phyloP scores from a whole-genome alignment of 306 rosid genomes.

The Quercus suber region DNA sequence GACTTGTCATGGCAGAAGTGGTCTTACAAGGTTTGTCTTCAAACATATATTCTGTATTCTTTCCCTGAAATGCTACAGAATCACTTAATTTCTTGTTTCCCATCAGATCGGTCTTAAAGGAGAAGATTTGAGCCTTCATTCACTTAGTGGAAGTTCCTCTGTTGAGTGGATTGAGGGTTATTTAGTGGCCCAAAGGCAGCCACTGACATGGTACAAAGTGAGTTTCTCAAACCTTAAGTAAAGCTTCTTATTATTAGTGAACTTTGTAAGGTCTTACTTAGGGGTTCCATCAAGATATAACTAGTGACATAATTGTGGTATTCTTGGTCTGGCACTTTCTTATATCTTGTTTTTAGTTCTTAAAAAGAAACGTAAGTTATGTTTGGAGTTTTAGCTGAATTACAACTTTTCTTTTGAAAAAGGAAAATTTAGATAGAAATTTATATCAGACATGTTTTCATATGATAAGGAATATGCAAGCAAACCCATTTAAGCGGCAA shows the following conservation, averaged over 20 bases:
- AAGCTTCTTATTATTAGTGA: neutral
- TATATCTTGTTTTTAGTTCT: neutral
- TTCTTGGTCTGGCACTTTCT: neutral
- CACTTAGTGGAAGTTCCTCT: slow-evolving; percentile 85
- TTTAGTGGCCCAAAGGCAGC: slow-evolving; percentile 64
- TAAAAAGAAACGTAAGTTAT: neutral
- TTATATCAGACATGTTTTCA: slow-evolving; percentile 3
- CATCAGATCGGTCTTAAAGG: slow-evolving; percentile 88
- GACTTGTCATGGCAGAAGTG: slow-evolving; percentile 98
- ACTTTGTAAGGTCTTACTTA: neutral
- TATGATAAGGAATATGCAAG: neutral
- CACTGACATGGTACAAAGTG: slow-evolving; percentile 96
- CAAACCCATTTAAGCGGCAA: neutral
- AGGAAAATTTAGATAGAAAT: neutral
- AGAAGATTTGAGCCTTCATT: slow-evolving; percentile 90
- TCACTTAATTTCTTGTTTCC: slow-evolving; percentile 27
- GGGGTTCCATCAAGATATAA: neutral
- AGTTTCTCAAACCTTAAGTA: slow-evolving; percentile 34
- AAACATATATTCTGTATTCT: neutral
- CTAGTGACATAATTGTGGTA: neutral
- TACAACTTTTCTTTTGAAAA: neutral
- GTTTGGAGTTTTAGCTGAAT: neutral
- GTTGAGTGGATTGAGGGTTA: slow-evolving; percentile 89
- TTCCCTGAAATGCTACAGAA: slow-evolving; percentile 24
- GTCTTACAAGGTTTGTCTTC: slow-evolving; percentile 80